These are phyloP conservation scores for Arachis monticola DNA, from an alignment of 331 rosid species.

Conservation along the genomic window DNA sequence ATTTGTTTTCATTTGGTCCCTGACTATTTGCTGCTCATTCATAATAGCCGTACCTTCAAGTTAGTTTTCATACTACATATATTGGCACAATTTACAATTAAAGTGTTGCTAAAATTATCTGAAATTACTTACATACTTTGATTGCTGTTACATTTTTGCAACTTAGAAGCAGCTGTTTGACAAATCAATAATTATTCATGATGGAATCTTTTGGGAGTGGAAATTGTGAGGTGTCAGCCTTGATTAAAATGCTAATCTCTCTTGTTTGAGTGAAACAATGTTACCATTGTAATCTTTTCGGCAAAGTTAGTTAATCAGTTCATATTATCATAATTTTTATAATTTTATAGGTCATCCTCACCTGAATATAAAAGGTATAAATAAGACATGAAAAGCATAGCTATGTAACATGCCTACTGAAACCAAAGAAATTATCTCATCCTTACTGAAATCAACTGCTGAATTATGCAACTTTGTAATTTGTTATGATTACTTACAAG, in stretches of 20 bases:
- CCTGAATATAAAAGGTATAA: too few relatives aligned
- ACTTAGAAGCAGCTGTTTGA: background rate
- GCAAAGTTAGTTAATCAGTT: slow-evolving; percentile 1
- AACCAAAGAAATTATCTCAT: too few relatives aligned
- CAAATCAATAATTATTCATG: background rate
- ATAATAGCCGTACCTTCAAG: slow-evolving; percentile 96
- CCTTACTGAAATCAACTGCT: background rate
- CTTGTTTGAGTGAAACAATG: slow-evolving; percentile 8
- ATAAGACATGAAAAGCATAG: too few relatives aligned
- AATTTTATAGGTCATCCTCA: too few relatives aligned
- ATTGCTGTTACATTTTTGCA: background rate
- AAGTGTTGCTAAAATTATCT: slow-evolving; percentile 18
- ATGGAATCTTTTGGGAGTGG: slow-evolving; percentile 3
- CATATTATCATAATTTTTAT: background rate
- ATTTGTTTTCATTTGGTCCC: slow-evolving; percentile 90
- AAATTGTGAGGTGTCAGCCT: background rate
- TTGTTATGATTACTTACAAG: slow-evolving; percentile 20
- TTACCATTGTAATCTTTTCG: background rate
- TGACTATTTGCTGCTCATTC: slow-evolving; percentile 82
- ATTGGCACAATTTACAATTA: background rate
- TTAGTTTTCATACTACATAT: slow-evolving; percentile 44
- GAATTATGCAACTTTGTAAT: slow-evolving; percentile 22
- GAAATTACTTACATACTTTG: background rate
- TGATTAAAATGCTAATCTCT: slow-evolving; percentile 8
- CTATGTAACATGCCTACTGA: too few relatives aligned